Base-by-base conservation (phyloP, 225 moss, liverwort and hornwort genomes). In the Climacium dendroides region DNA sequence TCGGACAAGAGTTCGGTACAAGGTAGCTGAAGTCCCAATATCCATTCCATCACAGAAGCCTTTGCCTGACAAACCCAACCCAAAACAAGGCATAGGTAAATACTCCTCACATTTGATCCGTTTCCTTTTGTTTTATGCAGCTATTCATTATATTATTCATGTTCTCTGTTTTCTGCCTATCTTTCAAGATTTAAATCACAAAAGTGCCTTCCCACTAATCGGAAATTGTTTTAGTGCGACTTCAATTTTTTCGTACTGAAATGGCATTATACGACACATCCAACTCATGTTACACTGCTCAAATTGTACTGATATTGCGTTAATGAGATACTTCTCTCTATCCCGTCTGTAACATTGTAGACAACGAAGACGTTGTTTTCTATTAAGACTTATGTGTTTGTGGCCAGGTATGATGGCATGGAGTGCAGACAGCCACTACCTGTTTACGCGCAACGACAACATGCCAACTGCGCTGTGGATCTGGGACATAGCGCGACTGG, bases 401-500 rank as follows among this genome's bases (percentile, higher is more conserved):
- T 90, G 79, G 60, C 57, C 94, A 97, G 97, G 97, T 86, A 82
- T 96, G 81, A 91, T 97, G 85, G 91, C 94, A 28, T 97, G 97
- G 97, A 97, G 97, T 74, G 88, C 97, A 74, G 96, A 97, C 90
- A 96, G 97, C 75, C 92, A 91, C 60, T 97, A 95, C 81, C 82
- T 97, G 43, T 90, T 95, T 43, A 94, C 97, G 16, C 94, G 97
- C 74, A 97, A 97, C 82, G 97, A 97, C 89, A 97, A 97, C 91
- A 97, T 97, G 97, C 90, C 97, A 12, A 95, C 94, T 52, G 93
- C 96, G 23, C 93, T 97, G 45, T 97, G 97, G 97, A 96, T 97
- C 55, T 97, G 97, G 97, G 97, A 97, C 81, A 90, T 97, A 65
- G 89, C 94, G 39, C 95, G 94, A 50, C 89, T 97, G 78, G 95